Evolutionary conservation across 192 early-diverging fungal genomes (phyloP), one percentile per base, ranked within the genome.

Genomic region (Nowakowskiella sp.): DNA sequence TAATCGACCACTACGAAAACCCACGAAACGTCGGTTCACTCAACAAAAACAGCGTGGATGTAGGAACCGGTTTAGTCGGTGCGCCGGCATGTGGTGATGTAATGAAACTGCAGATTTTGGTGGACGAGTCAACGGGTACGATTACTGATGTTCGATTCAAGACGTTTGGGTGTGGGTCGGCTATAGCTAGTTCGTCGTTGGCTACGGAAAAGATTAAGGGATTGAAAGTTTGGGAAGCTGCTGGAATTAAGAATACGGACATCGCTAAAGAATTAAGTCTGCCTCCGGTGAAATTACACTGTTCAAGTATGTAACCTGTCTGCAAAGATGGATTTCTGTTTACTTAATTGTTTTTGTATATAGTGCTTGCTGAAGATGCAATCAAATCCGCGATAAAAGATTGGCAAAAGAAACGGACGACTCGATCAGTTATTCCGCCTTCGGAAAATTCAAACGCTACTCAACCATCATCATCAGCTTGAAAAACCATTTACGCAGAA

Each of bases 351-450:
- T 49, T 16, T 28, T 59, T 61, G 53, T 27, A 48, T 16, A 26
- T 65, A 89, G 86, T 98, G 94, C 82, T 98, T 28, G 94, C 94
- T 30, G 94, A 98, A 65, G 94, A 98, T 66, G 94, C 94, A 44
- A 98, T 98, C 73, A 95, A 95, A 73, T 88, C 86, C 22, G 94
- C 94, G n/a, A 89, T 98, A 51, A 91, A 87, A 62, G 92, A 98
- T 72, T 98, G 89, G 71, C 75, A 92, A 62, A 81, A 70, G 42
- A 97, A 97, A 74, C 79, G 87, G 65, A 61, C 21, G 74, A 21
- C 6, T 6, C 50, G 50, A 51, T 10, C 10, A 21, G 10, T 28
- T 28, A 47, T 13, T 13, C 19, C 19, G 13, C 13, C 19, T 39
- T 19, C 13, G 19, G 36, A 13, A 19, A 19, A 39, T 13, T 13